Evolutionary conservation across 371 early-diverging fungal genomes (phyloP), one percentile per base, ranked within the genome.

Genomic region (Mucor circinelloides): DNA sequence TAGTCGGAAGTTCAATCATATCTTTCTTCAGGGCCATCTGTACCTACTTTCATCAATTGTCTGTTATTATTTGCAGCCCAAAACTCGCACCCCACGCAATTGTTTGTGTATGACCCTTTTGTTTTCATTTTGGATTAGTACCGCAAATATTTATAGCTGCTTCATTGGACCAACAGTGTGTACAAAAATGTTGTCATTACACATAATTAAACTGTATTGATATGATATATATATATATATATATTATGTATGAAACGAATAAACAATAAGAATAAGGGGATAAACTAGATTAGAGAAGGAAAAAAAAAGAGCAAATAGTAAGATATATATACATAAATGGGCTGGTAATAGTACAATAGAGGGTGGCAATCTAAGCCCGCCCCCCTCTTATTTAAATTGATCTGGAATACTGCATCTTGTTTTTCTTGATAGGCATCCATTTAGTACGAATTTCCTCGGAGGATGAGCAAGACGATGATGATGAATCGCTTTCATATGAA

Each of bases 401-500:
- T 52, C 52, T 52, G 52, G 52, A 52, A 52, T 27, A 52, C 13
- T 15, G 25, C n/a, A 46, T 21, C 23, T 46, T 46, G 10, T 46
- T 6, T 13, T 52, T 52, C 52, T 52, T 52, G 4, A 13, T 25
- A 27, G 52, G 13, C 6, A 5, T 27, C 27, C 13, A 13, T 52
- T 52, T 52, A 15, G 52, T 52, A 13, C 25, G 52, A 27, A 25
- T 13, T 2, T 27, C 52, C 8, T 52, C 52, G 52, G 52, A 52
- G n/a, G 56, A 56, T 1, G 13, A 56, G 30, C n/a, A 31, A 31
- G 56, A 23, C 0, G 23, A 50, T 3, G 50, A 50, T 0, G 60
- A 52, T 12, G 40, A 30, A 34, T 57, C 34, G 23, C 40, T 64
- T 57, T 64, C 58, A 64, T 44, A 64, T 44, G 48, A 46, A 48